Conservation (phyloP, 306 rosid species). For the Malus orientalis region DNA sequence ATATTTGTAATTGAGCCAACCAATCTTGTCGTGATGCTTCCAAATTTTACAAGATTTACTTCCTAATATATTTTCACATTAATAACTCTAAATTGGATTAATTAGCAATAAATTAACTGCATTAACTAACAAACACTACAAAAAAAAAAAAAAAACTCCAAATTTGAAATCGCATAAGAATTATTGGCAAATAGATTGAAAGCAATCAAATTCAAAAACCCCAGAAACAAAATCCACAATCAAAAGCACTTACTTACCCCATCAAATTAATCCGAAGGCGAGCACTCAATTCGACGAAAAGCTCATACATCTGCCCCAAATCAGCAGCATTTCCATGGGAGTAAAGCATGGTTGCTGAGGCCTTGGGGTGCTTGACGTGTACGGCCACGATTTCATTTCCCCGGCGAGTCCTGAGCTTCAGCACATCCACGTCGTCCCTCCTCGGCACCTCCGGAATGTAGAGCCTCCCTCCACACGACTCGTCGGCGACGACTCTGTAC, state of each 20-base stretch:
- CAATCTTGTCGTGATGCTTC: not conserved
- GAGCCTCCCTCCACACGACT: constrained; percentile 17
- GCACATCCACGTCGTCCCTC: constrained; percentile 76
- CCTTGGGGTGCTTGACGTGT: constrained; percentile 72
- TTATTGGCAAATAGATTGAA: not conserved
- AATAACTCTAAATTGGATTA: not conserved
- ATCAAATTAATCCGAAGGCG: constrained; percentile 80
- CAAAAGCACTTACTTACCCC: constrained; percentile 32
- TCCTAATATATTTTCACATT: not conserved
- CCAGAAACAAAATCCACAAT: not conserved
- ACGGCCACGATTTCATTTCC: constrained; percentile 78
- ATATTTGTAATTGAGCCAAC: not conserved
- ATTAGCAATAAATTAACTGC: not conserved
- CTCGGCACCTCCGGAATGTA: constrained; percentile 68
- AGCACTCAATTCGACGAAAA: constrained; percentile 70
- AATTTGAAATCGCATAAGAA: not conserved
- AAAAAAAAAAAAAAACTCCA: not conserved
- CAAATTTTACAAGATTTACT: not conserved
- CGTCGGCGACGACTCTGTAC: constrained; percentile 43
- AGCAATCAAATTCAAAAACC: not conserved
- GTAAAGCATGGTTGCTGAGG: constrained; percentile 71
- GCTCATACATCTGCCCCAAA: constrained; percentile 94
- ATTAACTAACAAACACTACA: not conserved
- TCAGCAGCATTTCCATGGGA: constrained; percentile 96
- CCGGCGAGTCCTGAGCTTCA: constrained; percentile 60